Evolutionary conservation across 2,329 filamentous ascomycete species (phyloP), one percentile per base, ranked within the genome.

Genomic region (Trichoderma sp.): DNA sequence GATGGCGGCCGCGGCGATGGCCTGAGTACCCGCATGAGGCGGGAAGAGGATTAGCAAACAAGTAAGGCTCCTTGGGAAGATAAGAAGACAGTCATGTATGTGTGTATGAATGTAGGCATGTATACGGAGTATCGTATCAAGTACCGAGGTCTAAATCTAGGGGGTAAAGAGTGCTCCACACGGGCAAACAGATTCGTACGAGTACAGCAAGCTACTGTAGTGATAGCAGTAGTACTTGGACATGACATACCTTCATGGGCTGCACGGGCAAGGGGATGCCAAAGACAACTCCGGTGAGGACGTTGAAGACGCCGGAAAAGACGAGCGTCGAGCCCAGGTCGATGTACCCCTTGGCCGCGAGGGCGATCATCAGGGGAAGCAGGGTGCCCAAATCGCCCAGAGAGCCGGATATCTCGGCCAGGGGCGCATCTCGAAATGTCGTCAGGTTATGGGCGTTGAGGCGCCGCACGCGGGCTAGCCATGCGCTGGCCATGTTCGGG

Each of bases 231-330:
- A 24, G n/a, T 24, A 24, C 9, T 56, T 56, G 21, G 50, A 33
- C 6, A 12, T 29, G 7, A 56, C 76, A 50, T 75, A 89, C 89
- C 86, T 92, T 92, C 91, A 92, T 92, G n/a, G 95, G 95, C 85
- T 98, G 95, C 0, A 98, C 95, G 0, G 95, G 95, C 4, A 98
- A 85, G 2, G 96, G 96, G 56, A 98, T 93, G 7, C 96, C 96
- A 80, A 98, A 98, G 38, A 92, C 84, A 2, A 92, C 81, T 21
- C 96, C 97, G 0, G 95, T 98, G 14, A 93, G 80, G 74, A 98
- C 90, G 81, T 98, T 98, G 83, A 93, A 96, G 11, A 95, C 81
- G 1, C 97, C 97, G 0, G 95, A 95, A 82, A 98, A 97, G 6
- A 98, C 90, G 1, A 98, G 89, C 0, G 96, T 98, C 65, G 92